Base-by-base conservation (phyloP, 2,329 filamentous ascomycete genomes). In the Falciphora oryzae region DNA sequence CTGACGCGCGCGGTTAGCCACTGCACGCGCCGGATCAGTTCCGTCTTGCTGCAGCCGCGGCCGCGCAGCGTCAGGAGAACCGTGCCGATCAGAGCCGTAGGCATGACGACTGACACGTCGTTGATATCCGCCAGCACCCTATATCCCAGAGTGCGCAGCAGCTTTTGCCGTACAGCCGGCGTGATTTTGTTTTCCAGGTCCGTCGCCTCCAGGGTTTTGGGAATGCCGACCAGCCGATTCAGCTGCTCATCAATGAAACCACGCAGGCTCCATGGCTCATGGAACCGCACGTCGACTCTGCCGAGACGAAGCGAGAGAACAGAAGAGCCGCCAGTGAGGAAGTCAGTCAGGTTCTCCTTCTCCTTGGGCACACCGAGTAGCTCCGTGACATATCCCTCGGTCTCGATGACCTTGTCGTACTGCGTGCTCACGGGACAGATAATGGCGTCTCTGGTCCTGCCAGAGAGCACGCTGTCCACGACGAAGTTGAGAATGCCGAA, bases 391-490 rank as follows among this genome's bases (percentile, higher is more conserved):
- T 99, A 99, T 6, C 93, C 95, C 76, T 97, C 93, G 0, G 96
- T 97, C 76, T 99, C 95, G 66, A 99, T 96, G 65, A 99, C 95
- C 74, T 98, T 99, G 81, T 99, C 95, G 73, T 99, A 99, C 74
- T 99, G 95, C 0, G 93, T 97, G 75, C 91, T 96, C 59, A 99
- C 95, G 0, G 95, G 95, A 70, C 94, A 97, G 63, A 99, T 92
- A 57, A 97, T 91, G 38, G 92, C 89, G 75, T 99, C 95, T 60
- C 96, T 83, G 0, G 97, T 93, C 8, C 93, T 85, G 0, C 93
- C 93, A 0, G 92, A 96, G 7, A 97, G 79, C 18, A 99, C 83
- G 69, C 92, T 96, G 70, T 99, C 95, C 25, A 99, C 79, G 56
- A 98, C 85, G 71, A 97, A 99, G 71, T 87, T 91, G 32, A 99